These are phyloP conservation scores for Thielaviopsis populi DNA, from an alignment of 2,329 filamentous ascomycete species.

Conservation along the genomic window DNA sequence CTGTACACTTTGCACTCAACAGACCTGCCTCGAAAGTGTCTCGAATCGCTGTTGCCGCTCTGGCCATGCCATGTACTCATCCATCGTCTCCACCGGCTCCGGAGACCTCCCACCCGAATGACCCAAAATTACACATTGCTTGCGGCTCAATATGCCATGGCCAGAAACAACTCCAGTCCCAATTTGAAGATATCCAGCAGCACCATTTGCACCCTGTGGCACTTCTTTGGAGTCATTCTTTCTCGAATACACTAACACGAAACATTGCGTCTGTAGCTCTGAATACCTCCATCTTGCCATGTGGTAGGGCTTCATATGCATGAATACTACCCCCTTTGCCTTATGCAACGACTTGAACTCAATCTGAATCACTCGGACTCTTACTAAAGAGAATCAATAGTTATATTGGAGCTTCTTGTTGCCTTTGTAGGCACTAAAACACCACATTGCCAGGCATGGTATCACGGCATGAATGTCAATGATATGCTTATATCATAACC, in stretches of 20 bases:
- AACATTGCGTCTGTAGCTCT: not conserved
- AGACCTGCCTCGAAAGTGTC: too few relatives aligned
- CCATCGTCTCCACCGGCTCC: not conserved
- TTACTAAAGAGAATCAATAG: not conserved
- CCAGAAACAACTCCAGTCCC: not conserved
- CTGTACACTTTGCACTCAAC: not conserved
- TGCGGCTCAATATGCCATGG: not conserved
- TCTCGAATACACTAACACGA: slow-evolving; percentile 13
- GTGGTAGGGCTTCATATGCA: not conserved
- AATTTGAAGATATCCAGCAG: not conserved
- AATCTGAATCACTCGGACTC: too few relatives aligned
- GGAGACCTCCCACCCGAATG: not conserved
- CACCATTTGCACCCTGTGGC: not conserved
- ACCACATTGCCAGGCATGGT: not conserved
- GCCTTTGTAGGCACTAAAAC: not conserved
- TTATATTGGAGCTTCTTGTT: not conserved
- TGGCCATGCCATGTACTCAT: not conserved
- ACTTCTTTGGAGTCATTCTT: not conserved
- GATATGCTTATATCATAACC: not conserved
- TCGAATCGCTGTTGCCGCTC: not conserved
- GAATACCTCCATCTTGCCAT: not conserved
- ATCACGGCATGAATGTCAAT: not conserved
- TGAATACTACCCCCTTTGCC: not conserved
- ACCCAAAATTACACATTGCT: not conserved
- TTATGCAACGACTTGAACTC: not conserved